Conservation (phyloP, 2,329 filamentous ascomycete genomes). For the Fonsecaea nubica region DNA sequence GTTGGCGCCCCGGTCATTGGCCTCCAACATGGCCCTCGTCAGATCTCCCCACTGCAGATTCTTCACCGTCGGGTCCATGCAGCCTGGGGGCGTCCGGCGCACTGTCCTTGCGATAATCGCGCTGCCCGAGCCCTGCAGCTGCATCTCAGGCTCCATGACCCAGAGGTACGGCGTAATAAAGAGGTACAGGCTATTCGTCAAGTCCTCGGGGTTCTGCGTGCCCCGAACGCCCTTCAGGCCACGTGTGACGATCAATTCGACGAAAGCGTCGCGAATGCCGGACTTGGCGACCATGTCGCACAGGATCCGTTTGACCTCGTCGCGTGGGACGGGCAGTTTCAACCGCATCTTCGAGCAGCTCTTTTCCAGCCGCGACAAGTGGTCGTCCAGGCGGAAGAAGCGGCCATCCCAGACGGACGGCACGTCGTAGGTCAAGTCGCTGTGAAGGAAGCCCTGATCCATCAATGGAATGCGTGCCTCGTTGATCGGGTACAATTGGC, state of each 20-base stretch:
- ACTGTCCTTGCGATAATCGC: slow-evolving; percentile 57
- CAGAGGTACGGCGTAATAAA: slow-evolving; percentile 58
- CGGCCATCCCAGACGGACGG: slow-evolving; percentile 60
- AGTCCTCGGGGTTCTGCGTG: slow-evolving; percentile 44
- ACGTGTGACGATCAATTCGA: slow-evolving; percentile 60
- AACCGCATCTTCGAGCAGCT: slow-evolving; percentile 57
- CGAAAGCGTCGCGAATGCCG: slow-evolving; percentile 58
- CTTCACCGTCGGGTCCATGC: slow-evolving; percentile 61
- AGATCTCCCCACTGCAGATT: slow-evolving; percentile 61
- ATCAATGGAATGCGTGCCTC: slow-evolving; percentile 58
- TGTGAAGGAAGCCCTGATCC: slow-evolving; percentile 61
- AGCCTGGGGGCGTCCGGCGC: slow-evolving; percentile 53
- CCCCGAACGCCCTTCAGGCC: slow-evolving; percentile 54
- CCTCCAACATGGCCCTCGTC: slow-evolving; percentile 55
- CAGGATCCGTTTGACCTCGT: slow-evolving; percentile 50
- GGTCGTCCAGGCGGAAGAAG: slow-evolving; percentile 61
- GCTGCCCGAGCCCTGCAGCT: slow-evolving; percentile 47
- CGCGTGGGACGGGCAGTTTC: slow-evolving; percentile 50
- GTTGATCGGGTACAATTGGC: slow-evolving; percentile 52
- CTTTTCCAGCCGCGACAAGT: slow-evolving; percentile 53
- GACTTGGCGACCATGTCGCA: slow-evolving; percentile 56
- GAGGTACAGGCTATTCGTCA: slow-evolving; percentile 55
- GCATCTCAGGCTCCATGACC: slow-evolving; percentile 57
- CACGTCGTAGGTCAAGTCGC: slow-evolving; percentile 61
- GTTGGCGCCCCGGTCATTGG: slow-evolving; percentile 53